These are phyloP conservation scores for Aureobasidium musti DNA, from an alignment of 2,329 filamentous ascomycete genomes.

Conservation along the genomic window DNA sequence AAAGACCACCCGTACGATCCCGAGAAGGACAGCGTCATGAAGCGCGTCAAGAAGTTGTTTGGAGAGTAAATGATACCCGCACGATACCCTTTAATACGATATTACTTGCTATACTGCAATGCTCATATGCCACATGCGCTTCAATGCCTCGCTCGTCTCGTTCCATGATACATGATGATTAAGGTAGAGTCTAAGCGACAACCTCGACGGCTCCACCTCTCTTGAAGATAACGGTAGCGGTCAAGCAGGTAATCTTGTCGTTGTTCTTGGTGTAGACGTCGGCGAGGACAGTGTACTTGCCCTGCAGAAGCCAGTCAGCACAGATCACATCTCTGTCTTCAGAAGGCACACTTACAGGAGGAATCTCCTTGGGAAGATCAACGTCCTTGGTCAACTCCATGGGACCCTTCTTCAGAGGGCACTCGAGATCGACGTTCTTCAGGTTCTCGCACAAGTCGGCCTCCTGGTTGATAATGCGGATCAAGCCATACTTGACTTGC, in stretches of 20 bases:
- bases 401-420: conserved; percentile 79
- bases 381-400: conserved; percentile 75
- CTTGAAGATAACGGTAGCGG: conserved; percentile 68
- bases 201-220: conserved; percentile 38
- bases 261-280: conserved; percentile 80
- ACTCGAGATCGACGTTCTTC: conserved; percentile 81
- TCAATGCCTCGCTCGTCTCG: neutral
- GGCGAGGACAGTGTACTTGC: conserved; percentile 84
- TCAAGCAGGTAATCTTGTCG: conserved; percentile 81
- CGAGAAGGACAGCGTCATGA: conserved; percentile 96
- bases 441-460: conserved; percentile 89
- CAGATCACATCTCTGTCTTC: conserved; percentile 72
- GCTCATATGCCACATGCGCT: conserved; percentile 7
- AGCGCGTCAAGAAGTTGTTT: conserved; percentile 75
- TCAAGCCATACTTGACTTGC: conserved; percentile 90
- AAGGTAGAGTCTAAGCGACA: conserved; percentile 6
- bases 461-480: conserved; percentile 78
- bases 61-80: conserved; percentile 57
- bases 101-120: conserved; percentile 13
- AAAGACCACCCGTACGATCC: conserved; percentile 99
- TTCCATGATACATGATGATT: conserved; percentile 8
- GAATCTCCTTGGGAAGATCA: conserved; percentile 81
- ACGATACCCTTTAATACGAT: conserved; percentile 9
- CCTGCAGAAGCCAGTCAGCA: conserved; percentile 82
- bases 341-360: conserved; percentile 65